Evolutionary conservation across 768 basidiomycete genomes (phyloP), one percentile per base, ranked within the genome.

Genomic region (Tylopilus plumbeoviolaceoides): DNA sequence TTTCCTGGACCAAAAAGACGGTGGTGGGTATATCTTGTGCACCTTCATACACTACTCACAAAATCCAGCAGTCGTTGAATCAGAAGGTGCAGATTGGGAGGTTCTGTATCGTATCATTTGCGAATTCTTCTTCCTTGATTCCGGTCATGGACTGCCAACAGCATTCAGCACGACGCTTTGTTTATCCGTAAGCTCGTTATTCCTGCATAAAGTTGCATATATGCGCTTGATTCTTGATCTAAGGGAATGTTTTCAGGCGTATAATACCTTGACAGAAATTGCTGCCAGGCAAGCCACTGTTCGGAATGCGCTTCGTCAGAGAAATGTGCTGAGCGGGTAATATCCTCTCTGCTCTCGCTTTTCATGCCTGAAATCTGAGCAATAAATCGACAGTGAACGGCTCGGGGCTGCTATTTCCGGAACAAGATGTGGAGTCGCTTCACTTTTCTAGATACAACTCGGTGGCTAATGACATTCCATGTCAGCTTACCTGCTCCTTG

Each of bases 401-500:
- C 69, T 86, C 18, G 85, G 84, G 4, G 51, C 64, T 8, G 72
- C 74, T 25, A 68, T 86, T 48, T 75, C 74, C 33, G 67, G 72
- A 38, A 78, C 76, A 20, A 76, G 66, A 69, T 80, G 84, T 78
- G 58, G 21, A 20, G n/a, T 51, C n/a, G 20, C 23, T 25, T 11
- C 15, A 18, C 42, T 44, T 10, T 30, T 17, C 44, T 40, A 9
- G 39, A 36, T 23, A 31, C n/a, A 20, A 12, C 15, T 23, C 15
- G 3, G 7, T 30, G 4, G 30, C 23, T 42, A 11, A 55, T 36
- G 4, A 31, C 23, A 20, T 45, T 30, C 11, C 44, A 8, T 56
- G 31, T 62, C 33, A 84, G 85, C 81, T 49, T 84, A 77, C 59
- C 67, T 85, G 17, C 74, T 77, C 14, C 65, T 84, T 40, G 85